A percentile compares a stretch with the other conserved stretches of the same genome.
Conservation (phyloP, 2,329 filamentous ascomycete genomes). For the Cordyceps militaris region DNA sequence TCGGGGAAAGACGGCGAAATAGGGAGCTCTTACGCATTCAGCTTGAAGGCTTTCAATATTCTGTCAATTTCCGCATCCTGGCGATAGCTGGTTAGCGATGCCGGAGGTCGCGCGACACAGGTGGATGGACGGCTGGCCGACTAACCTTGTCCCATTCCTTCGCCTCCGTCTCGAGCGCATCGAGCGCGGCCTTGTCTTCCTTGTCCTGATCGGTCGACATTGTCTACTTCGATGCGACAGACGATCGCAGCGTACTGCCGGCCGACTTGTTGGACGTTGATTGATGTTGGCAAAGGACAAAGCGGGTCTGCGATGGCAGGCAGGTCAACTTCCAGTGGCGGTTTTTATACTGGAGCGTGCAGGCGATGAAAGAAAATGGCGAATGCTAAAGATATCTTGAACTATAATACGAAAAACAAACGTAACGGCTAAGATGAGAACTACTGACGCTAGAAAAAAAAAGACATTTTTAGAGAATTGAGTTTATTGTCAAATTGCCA, state of each 20-base stretch:
- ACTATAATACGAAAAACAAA: too few relatives aligned
- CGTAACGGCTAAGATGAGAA: too few relatives aligned
- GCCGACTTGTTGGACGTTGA: background rate
- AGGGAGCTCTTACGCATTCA: conserved; percentile 43
- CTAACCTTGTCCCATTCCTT: conserved; percentile 85
- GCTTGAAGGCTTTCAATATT: conserved; percentile 82
- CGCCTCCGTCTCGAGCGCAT: conserved; percentile 73
- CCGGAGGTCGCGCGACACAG: background rate
- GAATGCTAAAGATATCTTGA: too few relatives aligned
- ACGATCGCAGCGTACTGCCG: background rate
- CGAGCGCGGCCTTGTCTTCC: conserved; percentile 68
- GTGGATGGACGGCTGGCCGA: background rate
- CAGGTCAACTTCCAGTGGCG: background rate
- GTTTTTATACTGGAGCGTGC: background rate
- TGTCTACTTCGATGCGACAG: conserved; percentile 17
- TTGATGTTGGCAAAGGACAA: background rate
- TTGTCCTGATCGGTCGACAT: conserved; percentile 34
- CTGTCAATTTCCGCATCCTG: conserved; percentile 94
- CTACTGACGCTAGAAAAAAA: too few relatives aligned
- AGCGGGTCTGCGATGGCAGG: background rate
- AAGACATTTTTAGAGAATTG: too few relatives aligned
- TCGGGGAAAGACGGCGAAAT: background rate
- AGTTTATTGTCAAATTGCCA: too few relatives aligned
- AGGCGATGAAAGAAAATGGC: too few relatives aligned
- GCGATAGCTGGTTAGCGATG: background rate